Percentiles rank a stretch among this genome's conserved stretches.
Conservation (phyloP, 2,329 filamentous ascomycete genomes). For the Berkeleyomyces basicola region DNA sequence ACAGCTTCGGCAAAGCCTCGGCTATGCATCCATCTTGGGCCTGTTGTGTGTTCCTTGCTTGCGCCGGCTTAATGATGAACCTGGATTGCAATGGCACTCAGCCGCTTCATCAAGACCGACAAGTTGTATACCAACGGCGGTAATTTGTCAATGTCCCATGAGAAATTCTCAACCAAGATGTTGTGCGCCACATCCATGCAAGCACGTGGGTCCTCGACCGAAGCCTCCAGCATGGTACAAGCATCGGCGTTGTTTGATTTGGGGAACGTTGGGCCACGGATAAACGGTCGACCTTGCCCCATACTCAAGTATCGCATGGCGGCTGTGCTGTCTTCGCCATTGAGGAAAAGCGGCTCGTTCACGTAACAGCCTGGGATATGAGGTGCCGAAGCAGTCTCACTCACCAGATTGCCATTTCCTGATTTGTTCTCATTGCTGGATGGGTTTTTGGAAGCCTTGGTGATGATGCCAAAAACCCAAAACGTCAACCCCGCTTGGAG, state of each 20-base stretch:
- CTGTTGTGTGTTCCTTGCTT: background rate
- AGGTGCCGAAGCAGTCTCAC: constrained; percentile 14
- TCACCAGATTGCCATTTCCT: background rate
- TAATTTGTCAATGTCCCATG: constrained; percentile 25
- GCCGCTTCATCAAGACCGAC: constrained; percentile 43
- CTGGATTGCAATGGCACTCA: constrained; percentile 32
- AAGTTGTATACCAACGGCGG: constrained; percentile 53
- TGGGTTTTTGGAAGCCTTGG: constrained; percentile 16
- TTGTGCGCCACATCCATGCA: constrained; percentile 43
- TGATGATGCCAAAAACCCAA: constrained; percentile 52
- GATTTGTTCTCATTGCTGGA: constrained; percentile 15
- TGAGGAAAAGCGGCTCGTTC: constrained; percentile 33
- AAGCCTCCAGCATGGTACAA: constrained; percentile 20
- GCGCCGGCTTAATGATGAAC: background rate
- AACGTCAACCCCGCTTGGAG: constrained; percentile 52
- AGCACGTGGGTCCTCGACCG: constrained; percentile 37
- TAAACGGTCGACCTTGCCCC: constrained; percentile 36
- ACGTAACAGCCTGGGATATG: constrained; percentile 19
- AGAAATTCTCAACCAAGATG: constrained; percentile 37
- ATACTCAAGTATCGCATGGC: constrained; percentile 40
- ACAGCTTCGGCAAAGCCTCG: background rate
- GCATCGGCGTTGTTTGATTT: background rate
- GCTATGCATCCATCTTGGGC: background rate
- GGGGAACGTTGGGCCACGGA: constrained; percentile 21
- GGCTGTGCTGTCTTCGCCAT: constrained; percentile 35